phyloP scores from a whole-genome alignment of 129 eudicot species.

The Scalesia atractyloides region DNA sequence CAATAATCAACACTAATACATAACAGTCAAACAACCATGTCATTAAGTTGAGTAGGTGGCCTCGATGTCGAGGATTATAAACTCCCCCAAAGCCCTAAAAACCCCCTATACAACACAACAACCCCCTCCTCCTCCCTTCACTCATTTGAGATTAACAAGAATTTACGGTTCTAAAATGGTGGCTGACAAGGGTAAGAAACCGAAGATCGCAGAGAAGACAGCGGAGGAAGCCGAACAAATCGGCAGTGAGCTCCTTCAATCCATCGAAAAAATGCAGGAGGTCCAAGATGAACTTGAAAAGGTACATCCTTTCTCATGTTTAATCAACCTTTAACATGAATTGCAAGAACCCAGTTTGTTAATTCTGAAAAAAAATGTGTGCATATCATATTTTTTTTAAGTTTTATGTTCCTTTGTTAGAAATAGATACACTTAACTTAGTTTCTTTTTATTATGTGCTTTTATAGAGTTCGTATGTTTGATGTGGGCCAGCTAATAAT shows the following conservation, averaged over 20 bases:
- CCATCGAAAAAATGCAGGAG: conserved; percentile 77
- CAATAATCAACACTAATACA: no score
- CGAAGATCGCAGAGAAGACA: conserved; percentile 43
- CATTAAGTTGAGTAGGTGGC: neutral
- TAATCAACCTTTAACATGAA: neutral
- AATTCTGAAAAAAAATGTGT: neutral
- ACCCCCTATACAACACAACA: no score
- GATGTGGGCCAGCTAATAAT: no score
- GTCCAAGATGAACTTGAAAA: conserved; percentile 83
- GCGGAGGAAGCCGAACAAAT: conserved; percentile 45
- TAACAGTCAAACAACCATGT: neutral
- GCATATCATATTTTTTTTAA: neutral
- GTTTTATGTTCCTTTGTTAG: neutral
- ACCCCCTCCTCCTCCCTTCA: no score
- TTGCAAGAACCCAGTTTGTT: neutral
- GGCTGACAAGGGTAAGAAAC: conserved; percentile 75
- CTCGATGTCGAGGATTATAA: neutral
- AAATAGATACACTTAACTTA: neutral
- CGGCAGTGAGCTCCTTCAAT: conserved; percentile 52
- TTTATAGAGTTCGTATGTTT: no score
- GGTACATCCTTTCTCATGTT: conserved; percentile 17
- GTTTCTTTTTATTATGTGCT: neutral
- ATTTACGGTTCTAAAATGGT: conserved; percentile 50
- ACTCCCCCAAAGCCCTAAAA: neutral
- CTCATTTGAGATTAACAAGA: neutral